A percentile compares a stretch with the other conserved stretches of the same genome.
Conservation (phyloP, 768 basidiomycete species). For the Suillus sp. region DNA sequence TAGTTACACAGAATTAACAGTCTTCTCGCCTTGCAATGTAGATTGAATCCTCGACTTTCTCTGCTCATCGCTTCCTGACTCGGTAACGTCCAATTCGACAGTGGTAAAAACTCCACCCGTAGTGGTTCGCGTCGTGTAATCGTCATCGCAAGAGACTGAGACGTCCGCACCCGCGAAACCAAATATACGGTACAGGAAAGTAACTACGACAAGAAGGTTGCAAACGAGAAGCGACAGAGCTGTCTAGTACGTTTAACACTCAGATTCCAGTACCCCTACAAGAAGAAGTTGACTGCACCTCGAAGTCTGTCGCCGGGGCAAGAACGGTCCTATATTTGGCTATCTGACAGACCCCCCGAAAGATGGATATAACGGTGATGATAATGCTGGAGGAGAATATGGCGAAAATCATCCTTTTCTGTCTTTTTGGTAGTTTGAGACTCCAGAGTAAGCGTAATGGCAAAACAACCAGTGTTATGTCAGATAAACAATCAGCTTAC, state of each 20-base stretch:
- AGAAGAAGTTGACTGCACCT: constrained; percentile 6
- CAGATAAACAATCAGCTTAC: constrained; percentile 9
- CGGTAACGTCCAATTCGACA: neutral
- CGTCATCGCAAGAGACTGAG: neutral
- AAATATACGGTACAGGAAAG: constrained; percentile 5
- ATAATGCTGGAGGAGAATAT: constrained; percentile 10
- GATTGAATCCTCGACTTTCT: neutral
- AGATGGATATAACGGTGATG: constrained; percentile 3
- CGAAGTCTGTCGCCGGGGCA: neutral
- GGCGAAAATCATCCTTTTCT: constrained; percentile 10
- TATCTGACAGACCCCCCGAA: constrained; percentile 6
- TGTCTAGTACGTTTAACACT: neutral
- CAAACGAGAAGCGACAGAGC: neutral
- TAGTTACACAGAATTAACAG: neutral
- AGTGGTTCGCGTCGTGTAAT: constrained; percentile 5
- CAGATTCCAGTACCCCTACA: neutral
- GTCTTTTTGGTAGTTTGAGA: constrained; percentile 13
- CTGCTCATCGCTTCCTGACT: neutral
- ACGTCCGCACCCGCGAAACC: neutral
- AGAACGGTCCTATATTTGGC: neutral
- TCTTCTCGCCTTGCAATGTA: neutral
- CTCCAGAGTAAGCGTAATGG: constrained; percentile 14
- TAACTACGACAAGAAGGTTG: constrained; percentile 5
- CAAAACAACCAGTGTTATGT: constrained; percentile 2
- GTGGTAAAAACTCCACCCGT: neutral